Percentiles rank a stretch among this genome's conserved stretches.
These are phyloP conservation scores for Nemania sp. DNA, from an alignment of 2,329 filamentous ascomycete species.

Conservation along the genomic window DNA sequence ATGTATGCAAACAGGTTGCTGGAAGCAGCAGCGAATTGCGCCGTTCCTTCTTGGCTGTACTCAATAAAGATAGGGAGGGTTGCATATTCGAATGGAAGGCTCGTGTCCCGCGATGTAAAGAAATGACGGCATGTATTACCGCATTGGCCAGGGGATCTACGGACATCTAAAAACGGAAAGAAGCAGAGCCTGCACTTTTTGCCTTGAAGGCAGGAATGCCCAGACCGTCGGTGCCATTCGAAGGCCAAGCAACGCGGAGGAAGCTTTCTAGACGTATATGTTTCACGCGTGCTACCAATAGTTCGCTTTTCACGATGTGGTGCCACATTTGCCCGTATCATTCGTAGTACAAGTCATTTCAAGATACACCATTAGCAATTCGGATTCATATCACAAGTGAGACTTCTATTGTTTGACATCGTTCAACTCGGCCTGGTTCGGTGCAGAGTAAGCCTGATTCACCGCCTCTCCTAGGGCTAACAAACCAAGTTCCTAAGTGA, in stretches of 20 bases:
- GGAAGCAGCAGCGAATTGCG: constrained; percentile 15
- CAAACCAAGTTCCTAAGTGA: neutral
- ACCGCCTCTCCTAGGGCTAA: neutral
- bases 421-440: neutral
- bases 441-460: neutral
- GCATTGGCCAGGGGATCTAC: constrained; percentile 8
- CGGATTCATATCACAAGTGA: too few species aligned
- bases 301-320: too few species aligned
- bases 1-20: constrained; percentile 9
- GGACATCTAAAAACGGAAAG: constrained; percentile 7
- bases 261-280: too few species aligned
- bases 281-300: too few species aligned
- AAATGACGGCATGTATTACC: constrained; percentile 18
- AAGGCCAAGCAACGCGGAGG: neutral
- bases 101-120: constrained; percentile 8
- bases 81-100: constrained; percentile 10
- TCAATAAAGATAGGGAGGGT: constrained; percentile 18
- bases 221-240: neutral
- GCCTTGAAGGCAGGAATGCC: neutral
- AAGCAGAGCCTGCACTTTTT: neutral
- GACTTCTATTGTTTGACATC: constrained; percentile 3
- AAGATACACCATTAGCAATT: too few species aligned
- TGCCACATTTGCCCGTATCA: too few species aligned
- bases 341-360: too few species aligned
- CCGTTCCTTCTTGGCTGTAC: constrained; percentile 17